These are phyloP conservation scores for Aureobasidium zeae DNA, from an alignment of 2,329 filamentous ascomycete genomes.

Conservation along the genomic window DNA sequence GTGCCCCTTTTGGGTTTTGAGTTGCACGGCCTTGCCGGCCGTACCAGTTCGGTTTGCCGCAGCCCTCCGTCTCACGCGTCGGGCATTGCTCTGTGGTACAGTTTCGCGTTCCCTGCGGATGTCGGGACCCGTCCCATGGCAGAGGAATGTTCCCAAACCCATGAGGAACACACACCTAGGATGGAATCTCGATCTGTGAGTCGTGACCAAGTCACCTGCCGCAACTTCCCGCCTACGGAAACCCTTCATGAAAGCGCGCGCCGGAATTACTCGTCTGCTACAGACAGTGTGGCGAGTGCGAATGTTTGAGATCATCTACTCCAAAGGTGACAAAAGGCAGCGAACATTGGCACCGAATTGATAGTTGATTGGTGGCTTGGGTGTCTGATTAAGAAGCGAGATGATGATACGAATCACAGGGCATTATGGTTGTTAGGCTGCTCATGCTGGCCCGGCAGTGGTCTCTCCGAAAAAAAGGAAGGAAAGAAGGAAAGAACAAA, in stretches of 20 bases:
- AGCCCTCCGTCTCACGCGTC: conserved; percentile 7
- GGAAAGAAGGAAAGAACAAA: background rate
- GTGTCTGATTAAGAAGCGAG: conserved; percentile 5
- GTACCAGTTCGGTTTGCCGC: conserved; percentile 8
- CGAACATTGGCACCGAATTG: background rate
- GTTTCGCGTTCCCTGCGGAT: background rate
- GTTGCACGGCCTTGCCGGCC: conserved; percentile 1
- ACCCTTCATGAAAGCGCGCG: background rate
- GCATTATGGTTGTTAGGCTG: conserved; percentile 4
- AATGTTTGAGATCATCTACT: too few relatives aligned
- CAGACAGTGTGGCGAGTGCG: too few relatives aligned
- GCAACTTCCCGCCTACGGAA: background rate
- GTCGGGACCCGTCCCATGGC: conserved; percentile 1
- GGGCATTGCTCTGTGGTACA: conserved; percentile 4
- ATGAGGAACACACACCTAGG: conserved; percentile 2
- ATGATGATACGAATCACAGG: conserved; percentile 8
- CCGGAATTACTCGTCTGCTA: background rate
- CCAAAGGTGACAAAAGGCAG: too few relatives aligned
- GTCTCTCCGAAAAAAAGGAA: background rate
- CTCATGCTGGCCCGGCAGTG: background rate
- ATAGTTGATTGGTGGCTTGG: background rate
- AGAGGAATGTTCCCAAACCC: background rate
- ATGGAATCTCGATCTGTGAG: background rate
- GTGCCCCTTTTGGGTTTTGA: background rate
- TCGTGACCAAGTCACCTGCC: background rate